Base-by-base conservation (phyloP, 140 eudicot genomes). In the Bidens hawaiensis region DNA sequence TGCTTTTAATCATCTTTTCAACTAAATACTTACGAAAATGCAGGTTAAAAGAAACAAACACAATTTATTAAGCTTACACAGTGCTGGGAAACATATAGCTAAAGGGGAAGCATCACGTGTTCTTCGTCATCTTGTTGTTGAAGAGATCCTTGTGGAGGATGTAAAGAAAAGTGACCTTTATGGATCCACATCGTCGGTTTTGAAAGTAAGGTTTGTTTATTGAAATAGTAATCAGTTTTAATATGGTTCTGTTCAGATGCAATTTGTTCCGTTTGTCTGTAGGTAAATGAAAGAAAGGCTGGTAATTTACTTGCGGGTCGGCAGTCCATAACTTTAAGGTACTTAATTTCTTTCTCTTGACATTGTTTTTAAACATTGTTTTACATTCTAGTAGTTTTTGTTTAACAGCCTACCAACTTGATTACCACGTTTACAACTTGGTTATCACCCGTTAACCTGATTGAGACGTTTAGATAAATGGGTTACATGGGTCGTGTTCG, bases 41-140 rank as follows among this genome's bases (percentile, higher is more conserved):
- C 75, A 93, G 99, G 96, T 93, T 10, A 93, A 93, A 81, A 88
- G 79, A 73, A 78, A 87, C 82, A 82, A 83, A 22, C 99, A 93
- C 43, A 81, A 93, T 62, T 69, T 61, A 16, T 76, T 88, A 83
- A 67, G 69, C 27, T 75, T 93, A 83, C 95, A 93, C 79, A 94
- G 96, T 69, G 87, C 89, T 69, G 99, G 99, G 55, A 93, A 93
- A 78, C 72, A 73, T 75, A 27, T 85, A 40, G 83, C 87, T 27
- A 93, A 88, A 64, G 96, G 93, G 61, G 99, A 88, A 76, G 96
- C 96, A 21, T 85, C 93, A 18, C 90, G 99, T 36, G 87, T 93
- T 36, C 70, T 93, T 25, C 96, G 95, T 36, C 89, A 88, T 76
- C 94, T 93, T 64, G 96, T 93, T 34, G 78, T 65, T 40, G 96